Conservation (phyloP, 345 rosid genomes). For the Dovyalis caffra region DNA sequence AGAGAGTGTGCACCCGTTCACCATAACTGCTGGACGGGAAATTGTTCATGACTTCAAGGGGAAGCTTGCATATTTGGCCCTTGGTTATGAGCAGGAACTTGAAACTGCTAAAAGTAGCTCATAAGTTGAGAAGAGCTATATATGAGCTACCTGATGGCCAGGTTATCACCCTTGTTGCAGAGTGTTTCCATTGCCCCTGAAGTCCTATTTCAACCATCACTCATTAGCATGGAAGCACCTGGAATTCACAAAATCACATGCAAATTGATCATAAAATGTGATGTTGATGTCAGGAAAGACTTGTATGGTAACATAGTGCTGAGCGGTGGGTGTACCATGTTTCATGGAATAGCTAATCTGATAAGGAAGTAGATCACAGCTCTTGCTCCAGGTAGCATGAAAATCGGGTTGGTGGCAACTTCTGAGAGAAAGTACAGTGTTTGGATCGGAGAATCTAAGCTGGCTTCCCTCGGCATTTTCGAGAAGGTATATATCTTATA, state of each 20-base stretch:
- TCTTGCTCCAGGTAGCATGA: too few species aligned
- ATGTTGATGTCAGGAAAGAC: too few species aligned
- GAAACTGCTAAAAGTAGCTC: slow-evolving; percentile 38
- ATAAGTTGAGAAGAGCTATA: slow-evolving; percentile 32
- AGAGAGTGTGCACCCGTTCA: slow-evolving; percentile 31
- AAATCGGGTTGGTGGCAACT: too few species aligned
- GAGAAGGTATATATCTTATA: background rate
- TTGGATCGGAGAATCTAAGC: slow-evolving; percentile 35
- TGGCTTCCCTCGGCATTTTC: slow-evolving; percentile 26
- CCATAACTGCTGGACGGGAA: slow-evolving; percentile 24
- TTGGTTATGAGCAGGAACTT: slow-evolving; percentile 39
- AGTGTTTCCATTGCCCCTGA: slow-evolving; percentile 38
- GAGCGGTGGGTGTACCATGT: too few species aligned
- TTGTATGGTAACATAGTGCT: too few species aligned
- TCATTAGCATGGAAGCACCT: slow-evolving; percentile 37
- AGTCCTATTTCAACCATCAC: slow-evolving; percentile 36
- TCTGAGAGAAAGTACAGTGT: slow-evolving; percentile 38
- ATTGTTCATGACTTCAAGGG: too few species aligned
- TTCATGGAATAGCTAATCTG: too few species aligned
- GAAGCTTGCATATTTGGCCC: background rate
- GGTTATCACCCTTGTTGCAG: slow-evolving; percentile 28
- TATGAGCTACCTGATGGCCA: slow-evolving; percentile 14
- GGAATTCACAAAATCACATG: slow-evolving; percentile 38
- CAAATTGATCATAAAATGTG: slow-evolving; percentile 36
- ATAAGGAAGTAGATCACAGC: too few species aligned